Percentiles rank a stretch among this genome's conserved stretches.
phyloP scores from a whole-genome alignment of 805 yeast genomes.

The Suhomyces tanzawaensis region DNA sequence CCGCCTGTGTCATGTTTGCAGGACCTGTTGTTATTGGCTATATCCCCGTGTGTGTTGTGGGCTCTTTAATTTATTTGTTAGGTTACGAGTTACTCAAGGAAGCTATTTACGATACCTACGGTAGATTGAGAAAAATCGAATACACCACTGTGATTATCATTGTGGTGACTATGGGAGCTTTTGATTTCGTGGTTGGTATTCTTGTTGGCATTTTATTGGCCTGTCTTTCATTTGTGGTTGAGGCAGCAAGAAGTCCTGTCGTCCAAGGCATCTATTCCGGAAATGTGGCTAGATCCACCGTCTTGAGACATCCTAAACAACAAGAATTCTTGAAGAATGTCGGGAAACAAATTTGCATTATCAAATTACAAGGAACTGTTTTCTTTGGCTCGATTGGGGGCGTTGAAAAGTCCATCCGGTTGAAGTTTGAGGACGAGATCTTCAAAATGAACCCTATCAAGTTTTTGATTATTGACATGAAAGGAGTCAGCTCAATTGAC shows the following conservation, averaged over 20 bases:
- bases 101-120: constrained; percentile 80
- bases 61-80: constrained; percentile 81
- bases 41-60: constrained; percentile 95
- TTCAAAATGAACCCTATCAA: constrained; percentile 62
- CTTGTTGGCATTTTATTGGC: constrained; percentile 88
- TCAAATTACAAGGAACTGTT: constrained; percentile 82
- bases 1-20: constrained; percentile 73
- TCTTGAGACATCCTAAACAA: constrained; percentile 85
- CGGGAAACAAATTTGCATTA: constrained; percentile 85
- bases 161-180: constrained; percentile 91
- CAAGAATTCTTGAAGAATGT: constrained; percentile 80
- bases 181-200: constrained; percentile 93
- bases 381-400: constrained; percentile 96
- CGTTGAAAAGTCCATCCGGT: constrained; percentile 72
- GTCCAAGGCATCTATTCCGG: constrained; percentile 84
- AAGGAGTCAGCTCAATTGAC: constrained; percentile 77
- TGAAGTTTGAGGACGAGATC: constrained; percentile 54
- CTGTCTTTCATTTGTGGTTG: constrained; percentile 91
- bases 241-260: constrained; percentile 81
- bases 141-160: constrained; percentile 81
- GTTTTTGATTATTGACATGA: constrained; percentile 81
- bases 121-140: constrained; percentile 71
- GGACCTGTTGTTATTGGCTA: constrained; percentile 93
- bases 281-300: constrained; percentile 85
- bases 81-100: constrained; percentile 91